Evolutionary conservation across 139 green algal genomes (phyloP).

Genomic region (Volvox reticuliferus): DNA sequence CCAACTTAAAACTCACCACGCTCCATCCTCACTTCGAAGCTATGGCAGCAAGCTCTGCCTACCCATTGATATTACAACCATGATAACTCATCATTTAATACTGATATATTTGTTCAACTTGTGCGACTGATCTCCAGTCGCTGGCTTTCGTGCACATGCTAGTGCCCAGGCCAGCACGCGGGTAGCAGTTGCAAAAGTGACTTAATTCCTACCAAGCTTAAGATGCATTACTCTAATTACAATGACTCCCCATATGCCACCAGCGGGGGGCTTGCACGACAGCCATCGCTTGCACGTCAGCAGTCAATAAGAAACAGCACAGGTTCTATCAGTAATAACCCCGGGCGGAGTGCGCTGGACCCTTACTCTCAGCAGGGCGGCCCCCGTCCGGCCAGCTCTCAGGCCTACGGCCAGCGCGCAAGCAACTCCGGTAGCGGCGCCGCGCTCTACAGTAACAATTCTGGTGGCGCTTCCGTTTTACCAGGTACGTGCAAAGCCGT

Average conservation of each 20-base stretch:
- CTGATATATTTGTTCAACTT: no score
- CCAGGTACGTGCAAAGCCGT: not conserved
- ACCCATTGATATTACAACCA: no score
- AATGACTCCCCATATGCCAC: slow-evolving; percentile 23
- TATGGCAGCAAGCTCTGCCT: no score
- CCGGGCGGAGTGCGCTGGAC: not conserved
- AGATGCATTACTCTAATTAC: not conserved
- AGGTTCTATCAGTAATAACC: not conserved
- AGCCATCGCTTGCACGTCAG: not conserved
- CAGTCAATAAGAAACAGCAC: slow-evolving; percentile 13
- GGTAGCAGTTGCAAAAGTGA: no score
- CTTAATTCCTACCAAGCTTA: not conserved
- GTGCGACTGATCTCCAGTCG: no score
- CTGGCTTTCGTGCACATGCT: no score
- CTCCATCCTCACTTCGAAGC: no score
- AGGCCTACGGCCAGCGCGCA: not conserved
- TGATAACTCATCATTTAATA: no score
- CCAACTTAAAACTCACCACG: no score
- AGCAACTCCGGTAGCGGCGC: slow-evolving; percentile 16
- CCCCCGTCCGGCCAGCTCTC: not conserved
- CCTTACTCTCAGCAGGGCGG: slow-evolving; percentile 1
- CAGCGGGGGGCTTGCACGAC: not conserved
- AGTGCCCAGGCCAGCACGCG: no score
- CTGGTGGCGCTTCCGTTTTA: not conserved
- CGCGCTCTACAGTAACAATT: slow-evolving; percentile 27